Conservation (phyloP, 2,329 filamentous ascomycete genomes). For the Pseudogymnoascus sp. region DNA sequence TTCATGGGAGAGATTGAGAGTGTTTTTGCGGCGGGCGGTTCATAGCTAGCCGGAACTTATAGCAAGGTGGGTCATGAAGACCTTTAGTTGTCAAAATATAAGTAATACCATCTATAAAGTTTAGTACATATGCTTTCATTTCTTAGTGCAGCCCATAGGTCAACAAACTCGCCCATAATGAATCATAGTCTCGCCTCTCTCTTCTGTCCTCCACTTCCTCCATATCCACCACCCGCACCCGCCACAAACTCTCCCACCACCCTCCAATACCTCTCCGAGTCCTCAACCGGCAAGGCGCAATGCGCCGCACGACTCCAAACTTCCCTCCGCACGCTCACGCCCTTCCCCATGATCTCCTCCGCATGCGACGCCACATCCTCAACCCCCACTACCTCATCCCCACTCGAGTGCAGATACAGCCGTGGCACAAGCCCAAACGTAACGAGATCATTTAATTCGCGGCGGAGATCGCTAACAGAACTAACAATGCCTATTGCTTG, state of each 20-base stretch:
- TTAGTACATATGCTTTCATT: neutral
- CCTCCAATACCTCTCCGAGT: neutral
- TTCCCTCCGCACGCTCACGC: neutral
- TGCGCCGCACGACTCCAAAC: neutral
- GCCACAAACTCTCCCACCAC: neutral
- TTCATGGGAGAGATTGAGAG: neutral
- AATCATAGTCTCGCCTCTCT: neutral
- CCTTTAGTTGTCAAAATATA: neutral
- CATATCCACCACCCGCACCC: neutral
- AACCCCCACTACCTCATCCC: neutral
- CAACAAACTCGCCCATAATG: neutral
- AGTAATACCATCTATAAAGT: neutral
- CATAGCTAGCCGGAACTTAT: no score
- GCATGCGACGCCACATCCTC: neutral
- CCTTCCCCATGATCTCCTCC: neutral
- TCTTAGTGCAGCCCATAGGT: neutral
- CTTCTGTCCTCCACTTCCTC: neutral
- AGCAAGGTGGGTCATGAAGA: no score
- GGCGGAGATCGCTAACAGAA: neutral
- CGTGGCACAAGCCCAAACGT: neutral
- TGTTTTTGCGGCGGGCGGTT: neutral
- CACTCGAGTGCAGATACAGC: neutral
- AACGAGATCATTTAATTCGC: neutral
- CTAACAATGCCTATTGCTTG: conserved; percentile 2
- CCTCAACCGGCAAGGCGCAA: neutral